phyloP scores from a whole-genome alignment of 179 eudicot genomes.

The Spinacia oleracea region DNA sequence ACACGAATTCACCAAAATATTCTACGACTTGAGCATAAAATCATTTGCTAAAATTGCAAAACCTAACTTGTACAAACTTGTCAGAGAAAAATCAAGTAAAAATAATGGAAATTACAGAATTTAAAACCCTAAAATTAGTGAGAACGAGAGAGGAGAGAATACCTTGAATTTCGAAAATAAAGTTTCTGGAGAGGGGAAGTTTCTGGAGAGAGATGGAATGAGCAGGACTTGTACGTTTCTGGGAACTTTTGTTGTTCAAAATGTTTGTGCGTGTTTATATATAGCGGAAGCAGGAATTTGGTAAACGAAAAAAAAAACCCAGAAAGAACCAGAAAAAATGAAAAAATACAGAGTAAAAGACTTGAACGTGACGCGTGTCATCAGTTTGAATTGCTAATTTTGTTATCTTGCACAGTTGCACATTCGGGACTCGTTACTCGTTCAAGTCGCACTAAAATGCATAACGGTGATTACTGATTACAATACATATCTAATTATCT shows the following conservation, averaged over 20 bases:
- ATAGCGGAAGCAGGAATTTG: not conserved
- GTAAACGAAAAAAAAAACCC: conserved; percentile 12
- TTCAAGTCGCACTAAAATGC: too few relatives aligned
- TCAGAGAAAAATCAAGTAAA: not conserved
- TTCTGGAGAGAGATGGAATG: conserved; percentile 21
- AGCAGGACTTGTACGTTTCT: not conserved
- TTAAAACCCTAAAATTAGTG: conserved; percentile 2
- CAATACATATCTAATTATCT: too few relatives aligned
- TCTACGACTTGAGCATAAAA: not conserved
- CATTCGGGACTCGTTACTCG: too few relatives aligned
- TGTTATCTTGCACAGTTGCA: not conserved
- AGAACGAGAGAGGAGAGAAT: conserved; percentile 4
- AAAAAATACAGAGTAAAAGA: too few relatives aligned
- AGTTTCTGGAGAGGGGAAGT: not conserved
- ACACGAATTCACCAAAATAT: not conserved
- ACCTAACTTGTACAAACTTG: not conserved
- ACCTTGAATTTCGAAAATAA: not conserved
- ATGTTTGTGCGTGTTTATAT: not conserved
- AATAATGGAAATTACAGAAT: not conserved
- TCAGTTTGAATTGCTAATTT: not conserved
- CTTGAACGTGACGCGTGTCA: conserved; percentile 16
- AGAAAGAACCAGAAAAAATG: conserved; percentile 21
- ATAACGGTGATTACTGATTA: too few relatives aligned
- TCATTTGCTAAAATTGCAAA: not conserved
- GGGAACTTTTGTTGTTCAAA: not conserved